Percentiles rank a stretch among this genome's conserved stretches.
These are phyloP conservation scores for Sporothrix humicola DNA, from an alignment of 2,329 filamentous ascomycete genomes.

Conservation along the genomic window DNA sequence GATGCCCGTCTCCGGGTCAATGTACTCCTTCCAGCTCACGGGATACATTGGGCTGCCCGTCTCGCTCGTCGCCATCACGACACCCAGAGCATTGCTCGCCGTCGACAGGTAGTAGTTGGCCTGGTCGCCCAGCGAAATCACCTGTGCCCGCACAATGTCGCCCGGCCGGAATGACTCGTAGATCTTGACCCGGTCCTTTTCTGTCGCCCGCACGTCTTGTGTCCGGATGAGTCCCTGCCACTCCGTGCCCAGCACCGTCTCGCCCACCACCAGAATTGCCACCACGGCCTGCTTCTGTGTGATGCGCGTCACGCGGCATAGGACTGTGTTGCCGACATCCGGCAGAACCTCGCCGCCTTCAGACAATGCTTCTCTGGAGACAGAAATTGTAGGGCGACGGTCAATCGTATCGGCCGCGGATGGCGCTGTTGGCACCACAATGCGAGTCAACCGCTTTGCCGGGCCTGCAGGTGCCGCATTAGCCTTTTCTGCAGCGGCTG, in stretches of 20 bases:
- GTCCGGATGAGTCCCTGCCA: constrained; percentile 85
- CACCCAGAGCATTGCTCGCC: constrained; percentile 86
- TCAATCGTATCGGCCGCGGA: constrained; percentile 47
- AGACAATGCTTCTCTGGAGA: constrained; percentile 52
- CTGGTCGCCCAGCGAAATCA: constrained; percentile 92
- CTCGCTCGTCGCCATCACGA: constrained; percentile 91
- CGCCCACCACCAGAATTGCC: constrained; percentile 81
- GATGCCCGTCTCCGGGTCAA: constrained; percentile 77
- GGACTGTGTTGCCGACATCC: constrained; percentile 77
- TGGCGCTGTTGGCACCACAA: constrained; percentile 51
- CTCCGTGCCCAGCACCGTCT: constrained; percentile 73
- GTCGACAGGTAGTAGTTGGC: constrained; percentile 95
- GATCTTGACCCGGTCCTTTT: constrained; percentile 93
- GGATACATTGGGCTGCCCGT: constrained; percentile 90
- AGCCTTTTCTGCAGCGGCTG: constrained; percentile 40
- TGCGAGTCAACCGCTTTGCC: constrained; percentile 65
- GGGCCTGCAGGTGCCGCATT: constrained; percentile 46
- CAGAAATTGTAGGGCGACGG: constrained; percentile 60
- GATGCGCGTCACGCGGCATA: constrained; percentile 85
- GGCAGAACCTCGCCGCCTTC: constrained; percentile 70
- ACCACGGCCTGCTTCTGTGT: constrained; percentile 84
- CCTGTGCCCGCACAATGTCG: constrained; percentile 84
- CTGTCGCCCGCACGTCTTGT: constrained; percentile 91
- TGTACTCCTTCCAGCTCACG: constrained; percentile 93
- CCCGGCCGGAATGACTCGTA: constrained; percentile 91